phyloP scores from a whole-genome alignment of 1,139 yeast species.

The Hansenula sp. region DNA sequence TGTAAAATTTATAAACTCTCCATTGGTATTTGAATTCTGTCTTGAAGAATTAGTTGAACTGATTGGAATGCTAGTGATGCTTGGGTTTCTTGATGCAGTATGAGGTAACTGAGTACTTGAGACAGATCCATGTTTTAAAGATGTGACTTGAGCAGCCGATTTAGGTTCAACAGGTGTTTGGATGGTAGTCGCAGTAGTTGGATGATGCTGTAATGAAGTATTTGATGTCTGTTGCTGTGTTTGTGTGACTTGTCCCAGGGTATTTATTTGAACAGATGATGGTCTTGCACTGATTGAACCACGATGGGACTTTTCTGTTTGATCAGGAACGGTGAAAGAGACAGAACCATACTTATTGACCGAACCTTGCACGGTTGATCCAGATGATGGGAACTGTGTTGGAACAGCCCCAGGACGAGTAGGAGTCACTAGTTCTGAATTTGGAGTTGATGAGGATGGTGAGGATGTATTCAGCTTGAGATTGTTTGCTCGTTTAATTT shows the following conservation, averaged over 20 bases:
- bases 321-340: slow-evolving; percentile 30
- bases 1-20: slow-evolving; percentile 17
- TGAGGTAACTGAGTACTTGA: slow-evolving; percentile 1
- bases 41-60: slow-evolving; percentile 19
- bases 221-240: slow-evolving; percentile 7
- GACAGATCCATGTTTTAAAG: slow-evolving; percentile 8
- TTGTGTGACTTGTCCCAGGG: slow-evolving; percentile 6
- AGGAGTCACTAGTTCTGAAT: neutral
- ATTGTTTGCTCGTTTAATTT: slow-evolving; percentile 1
- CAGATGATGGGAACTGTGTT: neutral
- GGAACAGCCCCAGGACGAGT: slow-evolving; percentile 1
- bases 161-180: slow-evolving; percentile 1
- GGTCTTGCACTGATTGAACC: slow-evolving; percentile 47
- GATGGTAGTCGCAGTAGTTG: slow-evolving; percentile 8
- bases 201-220: slow-evolving; percentile 9
- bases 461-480: neutral
- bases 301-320: slow-evolving; percentile 36
- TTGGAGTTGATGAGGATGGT: neutral
- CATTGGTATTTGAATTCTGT: slow-evolving; percentile 19
- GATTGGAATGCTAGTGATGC: slow-evolving; percentile 9
- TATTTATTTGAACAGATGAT: slow-evolving; percentile 25
- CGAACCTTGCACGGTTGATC: neutral
- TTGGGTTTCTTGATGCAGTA: slow-evolving; percentile 13
- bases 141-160: neutral
- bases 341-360: slow-evolving; percentile 16